phyloP scores from a whole-genome alignment of 2,329 filamentous ascomycete species.

The Penicillium sp. region DNA sequence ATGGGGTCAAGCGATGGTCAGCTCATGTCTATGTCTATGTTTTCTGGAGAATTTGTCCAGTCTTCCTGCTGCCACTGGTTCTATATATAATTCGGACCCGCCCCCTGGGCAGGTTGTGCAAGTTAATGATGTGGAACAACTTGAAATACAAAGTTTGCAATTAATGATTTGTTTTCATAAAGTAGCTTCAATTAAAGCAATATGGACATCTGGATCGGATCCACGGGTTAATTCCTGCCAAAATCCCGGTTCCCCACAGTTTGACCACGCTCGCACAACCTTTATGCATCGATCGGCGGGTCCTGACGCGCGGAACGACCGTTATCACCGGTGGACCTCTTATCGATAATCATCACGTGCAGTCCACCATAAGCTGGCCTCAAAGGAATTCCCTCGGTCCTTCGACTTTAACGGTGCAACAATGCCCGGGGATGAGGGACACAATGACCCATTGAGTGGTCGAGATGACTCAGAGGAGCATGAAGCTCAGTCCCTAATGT shows the following conservation, averaged over 20 bases:
- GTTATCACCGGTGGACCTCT: conserved; percentile 3
- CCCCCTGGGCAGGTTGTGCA: too few relatives aligned
- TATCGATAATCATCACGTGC: conserved; percentile 28
- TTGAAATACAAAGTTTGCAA: too few relatives aligned
- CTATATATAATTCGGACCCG: too few relatives aligned
- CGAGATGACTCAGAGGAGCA: conserved; percentile 28
- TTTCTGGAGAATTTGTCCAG: too few relatives aligned
- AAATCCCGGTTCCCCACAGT: not conserved
- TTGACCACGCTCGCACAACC: not conserved
- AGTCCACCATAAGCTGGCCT: conserved; percentile 21
- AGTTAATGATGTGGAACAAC: too few relatives aligned
- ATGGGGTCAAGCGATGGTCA: too few relatives aligned
- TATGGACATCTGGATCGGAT: not conserved
- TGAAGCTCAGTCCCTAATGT: conserved; percentile 37
- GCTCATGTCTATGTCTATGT: too few relatives aligned
- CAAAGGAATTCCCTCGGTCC: conserved; percentile 16
- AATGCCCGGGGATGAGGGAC: conserved; percentile 44
- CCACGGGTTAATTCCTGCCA: not conserved
- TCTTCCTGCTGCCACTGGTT: too few relatives aligned
- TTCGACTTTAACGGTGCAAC: conserved; percentile 32
- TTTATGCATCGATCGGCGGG: conserved; percentile 2
- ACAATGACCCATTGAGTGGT: conserved; percentile 34
- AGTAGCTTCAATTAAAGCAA: too few relatives aligned
- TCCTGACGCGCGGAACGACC: not conserved
- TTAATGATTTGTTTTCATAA: too few relatives aligned